Conservation (phyloP, 106 monocot species). For the Dactylorhiza incarnata region DNA sequence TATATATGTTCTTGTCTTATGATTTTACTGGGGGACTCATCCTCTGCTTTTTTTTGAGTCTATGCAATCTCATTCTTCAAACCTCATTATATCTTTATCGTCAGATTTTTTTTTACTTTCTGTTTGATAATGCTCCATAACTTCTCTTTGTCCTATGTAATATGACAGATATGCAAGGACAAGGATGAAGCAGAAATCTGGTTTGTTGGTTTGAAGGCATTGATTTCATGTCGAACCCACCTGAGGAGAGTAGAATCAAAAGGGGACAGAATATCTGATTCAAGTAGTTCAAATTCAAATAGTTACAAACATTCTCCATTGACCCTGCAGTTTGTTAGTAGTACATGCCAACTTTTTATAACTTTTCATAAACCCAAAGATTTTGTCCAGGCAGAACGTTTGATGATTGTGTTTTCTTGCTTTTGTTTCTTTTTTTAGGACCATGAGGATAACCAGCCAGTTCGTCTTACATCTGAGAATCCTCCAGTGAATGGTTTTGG, state of each 20-base stretch:
- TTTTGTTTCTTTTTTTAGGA: conserved; percentile 29
- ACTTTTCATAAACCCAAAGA: background rate
- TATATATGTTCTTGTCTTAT: background rate
- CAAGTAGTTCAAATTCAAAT: conserved; percentile 20
- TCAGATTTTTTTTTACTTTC: background rate
- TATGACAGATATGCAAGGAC: conserved; percentile 60
- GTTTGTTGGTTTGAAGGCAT: conserved; percentile 53
- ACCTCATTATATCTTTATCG: background rate
- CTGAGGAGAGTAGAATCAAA: conserved; percentile 29
- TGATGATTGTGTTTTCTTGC: background rate
- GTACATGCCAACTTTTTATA: conserved; percentile 1
- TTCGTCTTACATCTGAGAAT: conserved; percentile 20
- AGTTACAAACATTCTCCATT: conserved; percentile 18
- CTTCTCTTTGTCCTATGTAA: background rate
- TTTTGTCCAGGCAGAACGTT: background rate
- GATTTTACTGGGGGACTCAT: background rate
- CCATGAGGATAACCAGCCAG: conserved; percentile 19
- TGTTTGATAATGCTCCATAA: background rate
- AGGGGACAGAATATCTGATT: conserved; percentile 30
- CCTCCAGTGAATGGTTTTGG: conserved; percentile 35
- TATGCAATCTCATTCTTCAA: background rate
- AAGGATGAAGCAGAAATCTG: conserved; percentile 63
- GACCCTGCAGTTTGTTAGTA: conserved; percentile 16
- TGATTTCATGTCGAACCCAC: conserved; percentile 31
- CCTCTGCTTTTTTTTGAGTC: background rate